Conservation (phyloP, 805 yeast species). For the Brettanomyces sp. region DNA sequence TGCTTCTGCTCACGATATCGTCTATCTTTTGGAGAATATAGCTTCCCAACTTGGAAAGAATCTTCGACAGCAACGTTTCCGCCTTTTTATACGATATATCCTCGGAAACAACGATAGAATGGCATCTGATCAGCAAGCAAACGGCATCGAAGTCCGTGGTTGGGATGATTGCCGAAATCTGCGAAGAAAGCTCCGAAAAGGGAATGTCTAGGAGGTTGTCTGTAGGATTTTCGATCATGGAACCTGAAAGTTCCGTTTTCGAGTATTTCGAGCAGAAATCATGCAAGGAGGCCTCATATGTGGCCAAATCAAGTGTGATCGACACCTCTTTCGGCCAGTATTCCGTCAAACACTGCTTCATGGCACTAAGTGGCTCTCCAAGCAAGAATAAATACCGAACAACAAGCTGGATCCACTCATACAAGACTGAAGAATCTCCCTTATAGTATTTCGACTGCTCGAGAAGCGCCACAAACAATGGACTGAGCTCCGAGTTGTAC, state of each 20-base stretch:
- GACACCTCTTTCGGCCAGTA: conserved; percentile 8
- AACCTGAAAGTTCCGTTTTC: background rate
- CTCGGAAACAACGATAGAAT: conserved; percentile 20
- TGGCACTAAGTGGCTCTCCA: conserved; percentile 45
- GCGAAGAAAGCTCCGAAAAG: conserved; percentile 16
- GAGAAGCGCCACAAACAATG: conserved; percentile 44
- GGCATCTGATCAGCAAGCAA: conserved; percentile 33
- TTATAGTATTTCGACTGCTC: conserved; percentile 64
- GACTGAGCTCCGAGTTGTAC: conserved; percentile 16
- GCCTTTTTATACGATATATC: conserved; percentile 12
- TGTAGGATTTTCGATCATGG: conserved; percentile 19
- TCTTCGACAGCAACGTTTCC: conserved; percentile 23
- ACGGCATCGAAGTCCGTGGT: conserved; percentile 39
- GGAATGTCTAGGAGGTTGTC: conserved; percentile 27
- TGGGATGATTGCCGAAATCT: conserved; percentile 27
- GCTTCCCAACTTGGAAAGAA: conserved; percentile 39
- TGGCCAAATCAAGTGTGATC: conserved; percentile 1
- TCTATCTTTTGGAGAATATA: conserved; percentile 20
- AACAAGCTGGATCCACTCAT: conserved; percentile 43
- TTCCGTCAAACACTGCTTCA: conserved; percentile 9
- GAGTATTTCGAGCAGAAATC: conserved; percentile 6
- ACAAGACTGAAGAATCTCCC: conserved; percentile 16
- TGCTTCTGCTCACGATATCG: background rate
- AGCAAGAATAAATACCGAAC: conserved; percentile 37
- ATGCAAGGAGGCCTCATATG: background rate